Conservation (phyloP, 2,329 filamentous ascomycete genomes). For the Emericellopsis atlantica region DNA sequence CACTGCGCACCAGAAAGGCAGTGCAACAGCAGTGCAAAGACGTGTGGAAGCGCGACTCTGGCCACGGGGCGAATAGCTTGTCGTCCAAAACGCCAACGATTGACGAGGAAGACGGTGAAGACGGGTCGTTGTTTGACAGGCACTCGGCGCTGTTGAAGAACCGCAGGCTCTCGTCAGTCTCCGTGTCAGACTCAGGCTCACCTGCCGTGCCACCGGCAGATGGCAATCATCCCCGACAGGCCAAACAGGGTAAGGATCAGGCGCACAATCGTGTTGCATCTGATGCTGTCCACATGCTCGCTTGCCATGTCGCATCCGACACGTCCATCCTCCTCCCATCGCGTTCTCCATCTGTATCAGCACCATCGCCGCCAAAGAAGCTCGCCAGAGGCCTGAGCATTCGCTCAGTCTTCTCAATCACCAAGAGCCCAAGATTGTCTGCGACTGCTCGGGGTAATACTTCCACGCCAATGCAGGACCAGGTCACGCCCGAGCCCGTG, state of each 20-base stretch:
- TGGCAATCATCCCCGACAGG: no score
- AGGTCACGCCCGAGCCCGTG: no score
- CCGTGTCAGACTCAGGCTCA: no score
- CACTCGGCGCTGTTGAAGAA: no score
- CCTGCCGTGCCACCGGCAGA: no score
- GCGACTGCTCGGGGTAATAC: background rate
- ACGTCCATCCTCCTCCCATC: no score
- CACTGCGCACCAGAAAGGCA: slow-evolving; percentile 24
- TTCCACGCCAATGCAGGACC: slow-evolving; percentile 4
- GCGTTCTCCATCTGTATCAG: slow-evolving; percentile 2
- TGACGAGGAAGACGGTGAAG: slow-evolving; percentile 26
- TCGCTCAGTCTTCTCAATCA: slow-evolving; percentile 9
- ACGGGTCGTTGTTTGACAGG: slow-evolving; percentile 11
- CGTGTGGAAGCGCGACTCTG: slow-evolving; percentile 42
- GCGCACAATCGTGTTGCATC: no score
- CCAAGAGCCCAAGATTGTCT: background rate
- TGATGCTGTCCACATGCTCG: no score
- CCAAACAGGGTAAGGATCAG: no score
- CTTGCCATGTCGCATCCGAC: no score
- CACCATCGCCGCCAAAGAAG: slow-evolving; percentile 7
- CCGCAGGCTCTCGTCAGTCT: no score
- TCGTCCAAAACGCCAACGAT: slow-evolving; percentile 15
- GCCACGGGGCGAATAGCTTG: slow-evolving; percentile 32
- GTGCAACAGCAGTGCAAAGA: slow-evolving; percentile 15
- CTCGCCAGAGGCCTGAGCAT: slow-evolving; percentile 14